Base-by-base conservation (phyloP, 2,329 filamentous ascomycete species). In the Penicillium vulpinum region DNA sequence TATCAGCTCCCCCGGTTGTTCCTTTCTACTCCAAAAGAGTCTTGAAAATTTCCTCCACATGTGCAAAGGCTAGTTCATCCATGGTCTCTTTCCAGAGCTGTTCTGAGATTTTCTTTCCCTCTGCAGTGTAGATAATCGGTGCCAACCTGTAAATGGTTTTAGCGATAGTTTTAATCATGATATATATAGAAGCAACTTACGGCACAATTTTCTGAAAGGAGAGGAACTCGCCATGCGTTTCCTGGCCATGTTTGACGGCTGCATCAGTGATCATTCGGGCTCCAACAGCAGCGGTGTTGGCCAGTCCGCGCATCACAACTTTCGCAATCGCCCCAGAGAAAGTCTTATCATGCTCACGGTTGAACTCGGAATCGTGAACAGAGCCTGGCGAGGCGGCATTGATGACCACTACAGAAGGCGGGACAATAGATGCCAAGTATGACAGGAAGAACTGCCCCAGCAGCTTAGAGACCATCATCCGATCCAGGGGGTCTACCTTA, bases 101-200 rank as follows among this genome's bases (percentile, higher is more conserved):
- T 2, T 78, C 67, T n/a, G 60, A 72, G 18, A 76, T 56, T 2
- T 62, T 57, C 24, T 69, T 68, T 0, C 75, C 76, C 22, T 78
- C 70, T 0, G 68, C 52, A 0, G 65, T 70, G 29, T 78, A 77
- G 10, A 73, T 13, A 13, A 55, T 45, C 1, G 57, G 35, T 18
- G 54, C 54, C 18, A 59, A 57, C 3, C 57, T 40, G 10, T 40
- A 40, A 40, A 6, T 4, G 10, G 38, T 0, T 40, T 40, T 40
- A 40, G 38, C 38, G 18, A 40, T 22, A 40, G 18, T 3, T 22
- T 22, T 54, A n/a, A 29, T 31, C 18, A 21, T 15, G 36, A 21
- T 36, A 53, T 15, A 28, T 11, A 31, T 60, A 50, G 53, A 18
- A 35, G 10, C 31, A 58, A 15, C 33, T 53, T 26, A 39, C 40